Conservation (phyloP, 192 early-diverging fungal species). For the Coemansia sp. region DNA sequence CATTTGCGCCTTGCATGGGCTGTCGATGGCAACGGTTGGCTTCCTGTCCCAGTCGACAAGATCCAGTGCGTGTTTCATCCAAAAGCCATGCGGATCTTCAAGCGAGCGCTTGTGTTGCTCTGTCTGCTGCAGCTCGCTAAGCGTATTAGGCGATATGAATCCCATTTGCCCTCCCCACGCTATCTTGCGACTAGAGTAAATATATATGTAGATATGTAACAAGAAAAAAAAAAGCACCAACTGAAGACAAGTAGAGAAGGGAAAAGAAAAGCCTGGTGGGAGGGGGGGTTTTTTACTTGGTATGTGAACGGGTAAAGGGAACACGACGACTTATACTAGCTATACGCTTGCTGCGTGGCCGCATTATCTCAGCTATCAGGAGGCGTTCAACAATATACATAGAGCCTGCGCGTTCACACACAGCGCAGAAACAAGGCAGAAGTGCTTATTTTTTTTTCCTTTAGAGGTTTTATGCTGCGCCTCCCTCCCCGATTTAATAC, state of each 20-base stretch:
- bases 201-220: not conserved
- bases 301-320: no score
- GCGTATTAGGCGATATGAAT: not conserved
- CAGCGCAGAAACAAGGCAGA: no score
- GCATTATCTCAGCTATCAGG: no score
- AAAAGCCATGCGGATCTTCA: constrained; percentile 43
- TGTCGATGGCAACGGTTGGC: constrained; percentile 26
- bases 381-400: no score
- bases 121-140: constrained; percentile 14
- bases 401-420: no score
- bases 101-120: constrained; percentile 34
- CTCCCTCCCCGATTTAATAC: not conserved
- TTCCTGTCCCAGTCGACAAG: constrained; percentile 39
- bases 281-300: no score
- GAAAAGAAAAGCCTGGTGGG: no score
- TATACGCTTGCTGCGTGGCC: no score
- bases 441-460: not conserved
- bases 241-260: not conserved
- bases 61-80: constrained; percentile 46
- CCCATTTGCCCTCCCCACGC: not conserved
- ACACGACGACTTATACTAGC: not conserved
- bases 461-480: not conserved
- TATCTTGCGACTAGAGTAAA: not conserved
- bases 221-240: not conserved
- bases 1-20: constrained; percentile 5